Evolutionary conservation across 352 stramenopile genomes (phyloP).

Genomic region (Pythium phragmitis): DNA sequence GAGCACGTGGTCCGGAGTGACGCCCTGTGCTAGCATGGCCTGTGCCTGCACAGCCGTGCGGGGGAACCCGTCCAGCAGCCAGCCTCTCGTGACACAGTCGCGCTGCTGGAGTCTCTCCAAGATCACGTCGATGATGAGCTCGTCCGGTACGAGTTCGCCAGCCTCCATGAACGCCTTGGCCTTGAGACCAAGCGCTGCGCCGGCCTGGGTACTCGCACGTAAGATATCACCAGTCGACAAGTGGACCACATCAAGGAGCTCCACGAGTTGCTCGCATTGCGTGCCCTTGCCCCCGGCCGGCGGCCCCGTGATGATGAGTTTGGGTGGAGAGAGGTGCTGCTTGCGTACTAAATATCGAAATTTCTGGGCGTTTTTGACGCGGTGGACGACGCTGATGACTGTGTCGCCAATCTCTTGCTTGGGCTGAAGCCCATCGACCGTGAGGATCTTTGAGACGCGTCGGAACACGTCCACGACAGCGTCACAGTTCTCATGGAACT

Average conservation of each 20-base stretch:
- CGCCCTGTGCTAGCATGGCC: slow-evolving; percentile 71
- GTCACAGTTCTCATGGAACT: slow-evolving; percentile 81
- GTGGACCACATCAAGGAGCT: slow-evolving; percentile 90
- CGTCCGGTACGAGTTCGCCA: slow-evolving; percentile 90
- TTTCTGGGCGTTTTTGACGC: slow-evolving; percentile 28
- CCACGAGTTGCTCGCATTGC: slow-evolving; percentile 86
- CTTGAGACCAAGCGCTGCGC: slow-evolving; percentile 51
- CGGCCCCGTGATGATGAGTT: slow-evolving; percentile 78
- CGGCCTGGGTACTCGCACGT: slow-evolving; percentile 77
- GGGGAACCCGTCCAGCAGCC: slow-evolving; percentile 95
- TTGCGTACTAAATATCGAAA: slow-evolving; percentile 25
- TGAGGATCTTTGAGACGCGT: slow-evolving; percentile 29
- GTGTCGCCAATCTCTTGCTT: slow-evolving; percentile 28
- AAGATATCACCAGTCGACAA: slow-evolving; percentile 94
- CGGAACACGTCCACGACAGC: slow-evolving; percentile 39
- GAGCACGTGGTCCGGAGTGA: slow-evolving; percentile 88
- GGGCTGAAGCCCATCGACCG: slow-evolving; percentile 20
- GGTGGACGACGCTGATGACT: slow-evolving; percentile 19
- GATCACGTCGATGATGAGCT: slow-evolving; percentile 90
- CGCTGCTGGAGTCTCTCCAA: slow-evolving; percentile 68
- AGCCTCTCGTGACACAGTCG: slow-evolving; percentile 89
- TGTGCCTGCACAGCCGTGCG: slow-evolving; percentile 89
- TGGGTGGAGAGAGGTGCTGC: slow-evolving; percentile 23
- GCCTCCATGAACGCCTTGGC: slow-evolving; percentile 86
- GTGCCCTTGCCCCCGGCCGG: slow-evolving; percentile 90